Conservation (phyloP, 2,329 filamentous ascomycete genomes). For the Domatiomyces globalis region DNA sequence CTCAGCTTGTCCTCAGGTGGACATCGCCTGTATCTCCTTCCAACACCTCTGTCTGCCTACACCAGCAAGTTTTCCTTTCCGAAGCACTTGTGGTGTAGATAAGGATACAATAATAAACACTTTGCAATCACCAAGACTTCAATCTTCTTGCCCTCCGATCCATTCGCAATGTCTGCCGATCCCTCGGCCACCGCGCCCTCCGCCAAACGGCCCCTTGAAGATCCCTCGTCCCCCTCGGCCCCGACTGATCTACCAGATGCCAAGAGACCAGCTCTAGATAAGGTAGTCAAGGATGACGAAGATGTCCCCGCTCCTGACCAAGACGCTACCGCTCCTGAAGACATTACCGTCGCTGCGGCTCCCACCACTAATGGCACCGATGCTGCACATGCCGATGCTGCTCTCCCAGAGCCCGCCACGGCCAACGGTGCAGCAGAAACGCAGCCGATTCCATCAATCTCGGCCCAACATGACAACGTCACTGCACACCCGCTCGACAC, state of each 20-base stretch:
- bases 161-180: conserved; percentile 56
- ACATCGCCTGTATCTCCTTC: conserved; percentile 5
- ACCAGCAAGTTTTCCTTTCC: conserved; percentile 84
- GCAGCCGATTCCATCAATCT: conserved; percentile 45
- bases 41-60: conserved; percentile 30
- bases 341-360: conserved; percentile 22
- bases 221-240: conserved; percentile 85
- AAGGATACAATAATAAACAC: conserved; percentile 46
- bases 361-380: conserved; percentile 32
- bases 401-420: conserved; percentile 21
- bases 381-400: conserved; percentile 53
- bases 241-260: conserved; percentile 89
- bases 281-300: conserved; percentile 57
- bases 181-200: conserved; percentile 33
- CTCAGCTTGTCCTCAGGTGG: neutral
- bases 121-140: conserved; percentile 28
- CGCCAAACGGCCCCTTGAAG: conserved; percentile 84
- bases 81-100: conserved; percentile 73
- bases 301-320: conserved; percentile 15
- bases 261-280: conserved; percentile 91
- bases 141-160: conserved; percentile 25
- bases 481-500: conserved; percentile 26
- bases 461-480: conserved; percentile 39
- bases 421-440: conserved; percentile 27
- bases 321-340: conserved; percentile 25